These are phyloP conservation scores for Hypoxylon crocopeplum DNA, from an alignment of 495 filamentous ascomycete genomes.

Conservation along the genomic window DNA sequence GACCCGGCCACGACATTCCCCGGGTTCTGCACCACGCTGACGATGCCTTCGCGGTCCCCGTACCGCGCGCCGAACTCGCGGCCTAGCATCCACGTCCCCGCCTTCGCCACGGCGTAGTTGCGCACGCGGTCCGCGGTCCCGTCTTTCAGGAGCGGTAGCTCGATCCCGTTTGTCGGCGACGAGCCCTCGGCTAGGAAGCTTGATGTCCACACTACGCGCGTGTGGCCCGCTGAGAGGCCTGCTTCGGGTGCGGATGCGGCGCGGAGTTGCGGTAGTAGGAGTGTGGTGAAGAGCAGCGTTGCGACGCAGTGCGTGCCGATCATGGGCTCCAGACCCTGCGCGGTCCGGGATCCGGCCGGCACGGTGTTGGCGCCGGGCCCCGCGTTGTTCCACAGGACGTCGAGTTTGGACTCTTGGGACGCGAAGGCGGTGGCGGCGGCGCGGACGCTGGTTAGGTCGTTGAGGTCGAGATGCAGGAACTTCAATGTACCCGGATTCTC, in stretches of 20 bases:
- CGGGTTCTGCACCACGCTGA: constrained; percentile 52
- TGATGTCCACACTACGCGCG: constrained; percentile 50
- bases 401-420: constrained; percentile 28
- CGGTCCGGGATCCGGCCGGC: constrained; percentile 41
- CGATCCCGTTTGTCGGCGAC: constrained; percentile 41
- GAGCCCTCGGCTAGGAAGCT: constrained; percentile 31
- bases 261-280: constrained; percentile 45
- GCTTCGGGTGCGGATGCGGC: constrained; percentile 34
- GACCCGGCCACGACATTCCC: constrained; percentile 28
- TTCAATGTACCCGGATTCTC: not conserved
- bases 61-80: constrained; percentile 42
- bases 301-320: constrained; percentile 47
- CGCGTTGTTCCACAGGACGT: constrained; percentile 43
- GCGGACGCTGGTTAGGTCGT: constrained; percentile 38
- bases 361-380: constrained; percentile 44
- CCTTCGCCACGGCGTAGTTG: constrained; percentile 51
- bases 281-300: constrained; percentile 45
- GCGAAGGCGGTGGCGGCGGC: constrained; percentile 31
- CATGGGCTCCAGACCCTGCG: constrained; percentile 47
- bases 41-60: constrained; percentile 26
- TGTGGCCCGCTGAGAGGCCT: not conserved
- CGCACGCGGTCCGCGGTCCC: constrained; percentile 28
- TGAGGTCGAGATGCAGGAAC: constrained; percentile 39
- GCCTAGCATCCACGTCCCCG: constrained; percentile 46
- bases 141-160: constrained; percentile 36